Conservation (phyloP, 805 yeast species). For the Starmerella tilneyi region DNA sequence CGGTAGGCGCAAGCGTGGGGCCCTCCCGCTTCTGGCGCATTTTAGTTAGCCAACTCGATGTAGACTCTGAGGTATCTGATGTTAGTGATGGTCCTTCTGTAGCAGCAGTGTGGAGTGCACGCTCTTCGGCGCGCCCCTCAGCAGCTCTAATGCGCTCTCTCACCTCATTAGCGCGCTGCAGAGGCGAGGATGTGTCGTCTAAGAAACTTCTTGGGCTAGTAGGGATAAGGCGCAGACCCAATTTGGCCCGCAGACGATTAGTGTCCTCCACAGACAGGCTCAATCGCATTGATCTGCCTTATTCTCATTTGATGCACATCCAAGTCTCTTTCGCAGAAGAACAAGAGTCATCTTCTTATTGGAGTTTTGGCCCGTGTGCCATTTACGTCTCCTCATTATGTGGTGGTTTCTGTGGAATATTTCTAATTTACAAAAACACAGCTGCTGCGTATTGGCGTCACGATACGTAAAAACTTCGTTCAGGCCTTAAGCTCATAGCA, state of each 20-base stretch:
- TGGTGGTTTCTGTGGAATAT: no score
- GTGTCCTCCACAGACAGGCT: constrained; percentile 43
- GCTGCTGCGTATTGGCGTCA: no score
- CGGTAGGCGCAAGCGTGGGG: no score
- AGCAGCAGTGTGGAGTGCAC: background rate
- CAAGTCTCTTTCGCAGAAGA: no score
- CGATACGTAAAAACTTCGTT: no score
- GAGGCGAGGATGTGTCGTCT: constrained; percentile 30
- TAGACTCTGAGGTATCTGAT: background rate
- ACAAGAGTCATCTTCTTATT: no score
- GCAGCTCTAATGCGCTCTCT: constrained; percentile 27
- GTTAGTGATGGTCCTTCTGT: background rate
- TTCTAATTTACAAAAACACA: no score
- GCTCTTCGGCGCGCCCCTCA: background rate
- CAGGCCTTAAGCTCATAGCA: no score
- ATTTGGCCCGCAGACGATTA: constrained; percentile 40
- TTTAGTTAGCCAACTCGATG: background rate
- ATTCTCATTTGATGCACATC: no score
- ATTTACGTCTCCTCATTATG: no score
- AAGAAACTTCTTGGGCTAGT: constrained; percentile 29
- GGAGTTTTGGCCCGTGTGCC: no score
- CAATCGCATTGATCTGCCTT: constrained; percentile 20
- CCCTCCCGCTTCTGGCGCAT: no score
- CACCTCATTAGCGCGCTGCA: constrained; percentile 22
- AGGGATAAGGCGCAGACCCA: constrained; percentile 47